phyloP scores from a whole-genome alignment of 495 filamentous ascomycete genomes.

The Talaromyces ruber region DNA sequence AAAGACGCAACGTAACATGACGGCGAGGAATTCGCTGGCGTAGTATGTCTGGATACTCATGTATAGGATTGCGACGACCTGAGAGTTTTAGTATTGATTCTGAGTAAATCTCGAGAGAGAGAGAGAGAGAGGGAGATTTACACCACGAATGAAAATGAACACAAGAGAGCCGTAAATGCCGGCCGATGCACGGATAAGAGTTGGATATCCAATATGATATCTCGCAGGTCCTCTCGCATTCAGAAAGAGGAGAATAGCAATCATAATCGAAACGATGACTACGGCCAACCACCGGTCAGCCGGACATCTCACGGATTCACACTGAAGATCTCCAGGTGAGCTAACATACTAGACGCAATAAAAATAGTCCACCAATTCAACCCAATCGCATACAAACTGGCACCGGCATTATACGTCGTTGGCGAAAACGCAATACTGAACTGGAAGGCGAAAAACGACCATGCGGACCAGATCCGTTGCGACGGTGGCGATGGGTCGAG shows the following conservation, averaged over 20 bases:
- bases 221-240: conserved; percentile 2
- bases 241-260: not conserved
- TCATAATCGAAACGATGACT: conserved; percentile 4
- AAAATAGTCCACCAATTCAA: conserved; percentile 6
- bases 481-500: not conserved
- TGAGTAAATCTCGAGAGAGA: too few species aligned
- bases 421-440: conserved; percentile 5
- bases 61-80: conserved; percentile 4
- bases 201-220: conserved; percentile 42
- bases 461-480: conserved; percentile 1
- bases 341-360: not conserved
- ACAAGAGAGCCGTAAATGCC: conserved; percentile 4
- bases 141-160: conserved; percentile 3
- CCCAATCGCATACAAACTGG: conserved; percentile 2
- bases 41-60: conserved; percentile 7
- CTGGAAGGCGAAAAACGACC: conserved; percentile 3
- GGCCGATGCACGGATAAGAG: conserved; percentile 42
- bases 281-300: not conserved
- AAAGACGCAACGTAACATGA: conserved; percentile 47
- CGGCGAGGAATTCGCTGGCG: conserved; percentile 15
- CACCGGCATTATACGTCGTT: conserved; percentile 2
- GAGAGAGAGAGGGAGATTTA: not conserved
- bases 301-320: not conserved
- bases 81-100: not conserved
- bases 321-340: too few species aligned